A percentile compares a stretch with the other conserved stretches of the same genome.
Evolutionary conservation across 2,329 filamentous ascomycete species (phyloP).

Genomic region (Aureobasidium sp.): DNA sequence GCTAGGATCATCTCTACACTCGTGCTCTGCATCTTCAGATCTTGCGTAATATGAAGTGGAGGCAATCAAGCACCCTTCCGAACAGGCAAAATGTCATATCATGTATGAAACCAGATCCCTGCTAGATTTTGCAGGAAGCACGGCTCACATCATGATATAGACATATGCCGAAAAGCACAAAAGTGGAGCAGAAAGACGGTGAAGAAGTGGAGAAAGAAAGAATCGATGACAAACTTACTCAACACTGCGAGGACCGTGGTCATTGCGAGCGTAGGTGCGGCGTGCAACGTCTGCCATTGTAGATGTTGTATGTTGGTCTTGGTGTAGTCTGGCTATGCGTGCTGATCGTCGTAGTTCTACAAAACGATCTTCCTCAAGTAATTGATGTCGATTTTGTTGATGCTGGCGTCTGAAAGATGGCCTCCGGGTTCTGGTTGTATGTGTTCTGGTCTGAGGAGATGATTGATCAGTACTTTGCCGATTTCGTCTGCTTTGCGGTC

Average conservation of each 20-base stretch:
- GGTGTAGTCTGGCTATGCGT: conserved; percentile 4
- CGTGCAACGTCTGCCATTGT: conserved; percentile 11
- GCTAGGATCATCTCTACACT: no score
- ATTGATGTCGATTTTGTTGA: neutral
- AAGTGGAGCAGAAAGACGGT: neutral
- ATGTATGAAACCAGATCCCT: neutral
- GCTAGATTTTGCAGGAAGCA: neutral
- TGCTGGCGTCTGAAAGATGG: neutral
- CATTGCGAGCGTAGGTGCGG: conserved; percentile 12
- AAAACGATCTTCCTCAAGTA: conserved; percentile 4
- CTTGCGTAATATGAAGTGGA: no score
- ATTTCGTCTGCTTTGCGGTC: neutral
- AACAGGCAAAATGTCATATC: neutral
- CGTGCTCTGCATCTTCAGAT: no score
- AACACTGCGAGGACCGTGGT: conserved; percentile 9
- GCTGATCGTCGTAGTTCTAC: neutral
- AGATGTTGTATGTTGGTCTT: neutral
- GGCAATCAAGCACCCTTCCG: neutral
- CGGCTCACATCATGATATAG: neutral
- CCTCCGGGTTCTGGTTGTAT: neutral
- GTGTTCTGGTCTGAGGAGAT: neutral
- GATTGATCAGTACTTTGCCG: conserved; percentile 4
- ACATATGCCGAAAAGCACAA: neutral
- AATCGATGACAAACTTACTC: neutral
- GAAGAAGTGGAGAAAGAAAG: neutral